Base-by-base conservation (phyloP, 2,329 filamentous ascomycete genomes). In the Aspergillus sp. region DNA sequence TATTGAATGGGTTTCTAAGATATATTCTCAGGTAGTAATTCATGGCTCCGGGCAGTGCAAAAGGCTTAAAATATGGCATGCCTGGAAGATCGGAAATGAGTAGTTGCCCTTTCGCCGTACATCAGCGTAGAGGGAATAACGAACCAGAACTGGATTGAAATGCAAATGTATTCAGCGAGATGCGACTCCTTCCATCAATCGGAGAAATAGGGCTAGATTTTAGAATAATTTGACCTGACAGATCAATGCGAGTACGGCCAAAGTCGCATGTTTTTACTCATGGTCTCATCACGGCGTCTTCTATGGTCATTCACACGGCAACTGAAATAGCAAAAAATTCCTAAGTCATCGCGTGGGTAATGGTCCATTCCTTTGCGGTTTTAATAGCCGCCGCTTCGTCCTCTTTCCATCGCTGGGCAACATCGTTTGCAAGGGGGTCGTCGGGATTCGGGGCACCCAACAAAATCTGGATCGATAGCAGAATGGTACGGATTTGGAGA, bases 351-450 rank as follows among this genome's bases (percentile, higher is more conserved):
- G 93, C 93, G 73, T 95, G 91, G 67, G 89, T 88, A 73, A 84
- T 83, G 12, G 95, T 98, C 93, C 95, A 98, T 70, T 96, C 91
- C 70, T 84, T 89, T 15, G 93, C 93, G 7, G 92, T 98, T 64
- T 90, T 87, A 68, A 99, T 98, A 23, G 95, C 95, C 48, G 90
- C 91, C 63, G 87, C 87, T 77, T 98, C 91, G 70, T 99, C 88
- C 70, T 98, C 92, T 80, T 98, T 97, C 95, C 95, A 99, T 72
- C 89, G 88, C 81, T 98, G 96, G 37, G 95, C 95, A 43, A 99
- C 95, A 65, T 99, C 93, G 72, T 96, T 96, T 50, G 95, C 96
- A 43, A 99, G 86, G n/a, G 95, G 96, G 72, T 99, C 95, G 70
- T 99, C 95, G 31, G 96, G 95, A 77, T 99, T 99, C 14, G 95